Conservation (phyloP, 805 yeast genomes). For the Candida koratica region DNA sequence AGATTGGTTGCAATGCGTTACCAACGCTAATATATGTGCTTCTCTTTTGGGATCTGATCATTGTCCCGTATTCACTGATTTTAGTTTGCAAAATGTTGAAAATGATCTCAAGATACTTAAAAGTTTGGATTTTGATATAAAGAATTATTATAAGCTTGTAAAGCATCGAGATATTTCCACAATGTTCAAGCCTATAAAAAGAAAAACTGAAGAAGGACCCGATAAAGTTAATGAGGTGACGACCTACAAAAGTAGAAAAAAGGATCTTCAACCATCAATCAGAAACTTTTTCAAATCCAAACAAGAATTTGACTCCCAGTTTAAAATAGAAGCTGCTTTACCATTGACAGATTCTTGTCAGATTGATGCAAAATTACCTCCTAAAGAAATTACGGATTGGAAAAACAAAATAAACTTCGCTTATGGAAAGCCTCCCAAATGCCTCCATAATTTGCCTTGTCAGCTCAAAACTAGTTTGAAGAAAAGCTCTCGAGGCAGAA, state of each 20-base stretch:
- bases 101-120: not conserved
- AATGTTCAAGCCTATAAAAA: constrained; percentile 20
- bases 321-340: constrained; percentile 1
- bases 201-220: constrained; percentile 11
- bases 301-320: constrained; percentile 1
- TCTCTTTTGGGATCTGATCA: constrained; percentile 85
- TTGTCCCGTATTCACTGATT: constrained; percentile 82
- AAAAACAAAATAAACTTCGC: constrained; percentile 4
- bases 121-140: constrained; percentile 51
- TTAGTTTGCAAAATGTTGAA: constrained; percentile 21
- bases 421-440: constrained; percentile 25
- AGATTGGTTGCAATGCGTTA: constrained; percentile 27
- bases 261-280: constrained; percentile 22
- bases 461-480: constrained; percentile 26
- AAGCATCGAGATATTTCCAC: constrained; percentile 32
- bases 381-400: not conserved
- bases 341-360: not conserved
- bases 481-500: constrained; percentile 24
- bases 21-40: constrained; percentile 59
- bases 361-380: not conserved
- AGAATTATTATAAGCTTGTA: constrained; percentile 38
- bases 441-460: constrained; percentile 25
- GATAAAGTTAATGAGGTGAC: constrained; percentile 7
- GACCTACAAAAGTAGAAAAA: constrained; percentile 18
- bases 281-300: constrained; percentile 19